Conservation (phyloP, 441 rosid genomes). For the Eruca vesicaria region DNA sequence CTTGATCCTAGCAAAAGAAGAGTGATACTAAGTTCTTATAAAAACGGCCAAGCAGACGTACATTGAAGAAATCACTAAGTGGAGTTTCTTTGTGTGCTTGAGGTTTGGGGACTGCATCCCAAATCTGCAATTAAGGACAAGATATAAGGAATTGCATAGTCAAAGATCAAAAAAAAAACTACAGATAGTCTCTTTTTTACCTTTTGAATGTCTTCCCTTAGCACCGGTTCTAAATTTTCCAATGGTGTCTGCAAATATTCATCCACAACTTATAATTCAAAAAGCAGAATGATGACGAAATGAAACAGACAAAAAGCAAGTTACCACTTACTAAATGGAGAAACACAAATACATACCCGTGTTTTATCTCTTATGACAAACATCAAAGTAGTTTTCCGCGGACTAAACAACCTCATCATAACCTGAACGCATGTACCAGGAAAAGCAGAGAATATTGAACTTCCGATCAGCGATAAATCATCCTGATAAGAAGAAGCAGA, state of each 20-base stretch:
- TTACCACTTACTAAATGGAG: neutral
- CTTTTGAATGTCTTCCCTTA: constrained; percentile 99
- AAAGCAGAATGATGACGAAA: neutral
- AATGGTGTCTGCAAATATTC: constrained; percentile 75
- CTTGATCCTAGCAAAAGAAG: constrained; percentile 15
- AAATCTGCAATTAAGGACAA: constrained; percentile 62
- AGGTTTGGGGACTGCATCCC: constrained; percentile 98
- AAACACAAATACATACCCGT: constrained; percentile 55
- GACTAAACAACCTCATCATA: constrained; percentile 99
- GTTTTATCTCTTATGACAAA: constrained; percentile 99
- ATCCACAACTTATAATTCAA: constrained; percentile 3
- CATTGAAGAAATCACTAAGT: constrained; percentile 95
- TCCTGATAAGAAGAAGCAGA: constrained; percentile 7
- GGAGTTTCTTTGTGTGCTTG: constrained; percentile 92
- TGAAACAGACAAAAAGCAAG: neutral
- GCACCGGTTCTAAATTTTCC: constrained; percentile 91
- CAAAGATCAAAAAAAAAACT: constrained; percentile 18
- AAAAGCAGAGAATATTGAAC: constrained; percentile 10
- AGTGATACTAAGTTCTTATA: constrained; percentile 9
- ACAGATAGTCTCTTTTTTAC: constrained; percentile 34
- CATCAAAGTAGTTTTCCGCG: constrained; percentile 95
- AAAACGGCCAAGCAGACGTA: constrained; percentile 32
- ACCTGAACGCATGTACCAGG: constrained; percentile 53
- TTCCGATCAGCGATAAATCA: constrained; percentile 17
- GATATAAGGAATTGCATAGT: constrained; percentile 12